A percentile compares a stretch with the other conserved stretches of the same genome.
These are phyloP conservation scores for Avena insularis DNA, from an alignment of 176 grass and related monocot genomes.

Conservation along the genomic window DNA sequence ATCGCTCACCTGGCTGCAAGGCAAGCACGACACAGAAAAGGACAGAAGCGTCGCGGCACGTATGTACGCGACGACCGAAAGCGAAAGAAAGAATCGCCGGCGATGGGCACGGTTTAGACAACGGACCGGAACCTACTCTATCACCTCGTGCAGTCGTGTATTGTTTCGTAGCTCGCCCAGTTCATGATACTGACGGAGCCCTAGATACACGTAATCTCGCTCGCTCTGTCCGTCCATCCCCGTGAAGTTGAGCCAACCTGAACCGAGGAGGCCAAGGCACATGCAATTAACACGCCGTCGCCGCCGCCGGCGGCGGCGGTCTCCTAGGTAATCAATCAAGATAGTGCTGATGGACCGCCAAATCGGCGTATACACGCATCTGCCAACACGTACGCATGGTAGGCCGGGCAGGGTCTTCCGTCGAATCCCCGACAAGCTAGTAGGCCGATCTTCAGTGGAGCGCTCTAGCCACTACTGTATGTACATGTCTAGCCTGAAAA, in stretches of 20 bases:
- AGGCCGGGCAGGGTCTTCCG: background rate
- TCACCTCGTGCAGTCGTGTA: background rate
- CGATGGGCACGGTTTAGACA: background rate
- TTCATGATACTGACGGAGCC: too few relatives aligned
- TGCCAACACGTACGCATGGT: slow-evolving; percentile 19
- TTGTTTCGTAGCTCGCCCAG: too few relatives aligned
- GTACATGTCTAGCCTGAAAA: too few relatives aligned
- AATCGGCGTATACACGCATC: too few relatives aligned
- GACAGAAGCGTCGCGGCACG: background rate
- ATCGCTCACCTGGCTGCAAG: background rate
- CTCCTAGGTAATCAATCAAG: background rate
- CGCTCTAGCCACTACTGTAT: too few relatives aligned
- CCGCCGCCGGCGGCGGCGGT: background rate
- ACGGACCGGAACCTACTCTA: background rate
- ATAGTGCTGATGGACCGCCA: background rate
- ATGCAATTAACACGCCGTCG: background rate
- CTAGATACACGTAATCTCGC: too few relatives aligned
- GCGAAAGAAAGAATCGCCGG: background rate
- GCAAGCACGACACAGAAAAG: slow-evolving; percentile 27
- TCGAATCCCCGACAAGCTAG: background rate
- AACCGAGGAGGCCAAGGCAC: background rate
- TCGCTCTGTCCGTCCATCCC: too few relatives aligned
- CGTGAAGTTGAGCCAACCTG: background rate
- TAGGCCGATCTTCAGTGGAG: background rate
- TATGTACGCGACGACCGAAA: background rate